These are phyloP conservation scores for Dorcoceras hygrometricum DNA, from an alignment of 257 asterid species.

Conservation along the genomic window DNA sequence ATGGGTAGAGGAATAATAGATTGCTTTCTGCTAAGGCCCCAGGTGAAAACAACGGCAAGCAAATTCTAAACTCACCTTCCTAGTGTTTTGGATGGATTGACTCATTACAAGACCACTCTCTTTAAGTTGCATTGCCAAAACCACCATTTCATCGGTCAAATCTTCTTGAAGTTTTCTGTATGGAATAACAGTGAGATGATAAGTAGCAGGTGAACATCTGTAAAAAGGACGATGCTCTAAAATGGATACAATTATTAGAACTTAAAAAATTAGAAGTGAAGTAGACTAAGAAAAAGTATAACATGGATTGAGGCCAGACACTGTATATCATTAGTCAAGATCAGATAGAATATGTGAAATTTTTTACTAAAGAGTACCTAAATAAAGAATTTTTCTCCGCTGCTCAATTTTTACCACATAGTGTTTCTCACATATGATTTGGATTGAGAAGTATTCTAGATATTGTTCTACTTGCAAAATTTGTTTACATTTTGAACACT, in stretches of 20 bases:
- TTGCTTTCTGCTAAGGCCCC: neutral
- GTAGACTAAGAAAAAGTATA: neutral
- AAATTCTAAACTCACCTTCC: constrained; percentile 53
- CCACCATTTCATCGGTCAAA: constrained; percentile 91
- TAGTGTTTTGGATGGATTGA: constrained; percentile 76
- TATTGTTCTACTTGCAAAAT: neutral
- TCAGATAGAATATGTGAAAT: neutral
- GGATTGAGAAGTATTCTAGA: neutral
- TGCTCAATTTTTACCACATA: neutral
- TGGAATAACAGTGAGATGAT: constrained; percentile 12
- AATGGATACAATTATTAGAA: neutral
- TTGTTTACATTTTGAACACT: neutral
- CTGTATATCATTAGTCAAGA: neutral
- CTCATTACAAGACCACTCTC: constrained; percentile 83
- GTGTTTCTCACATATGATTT: neutral
- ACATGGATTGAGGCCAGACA: neutral
- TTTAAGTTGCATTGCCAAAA: constrained; percentile 79
- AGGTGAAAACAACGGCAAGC: neutral
- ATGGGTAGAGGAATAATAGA: neutral
- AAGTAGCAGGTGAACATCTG: neutral
- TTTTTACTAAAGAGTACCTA: constrained; percentile 1
- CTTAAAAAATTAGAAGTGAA: neutral
- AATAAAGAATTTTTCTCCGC: neutral
- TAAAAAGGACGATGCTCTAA: constrained; percentile 9
- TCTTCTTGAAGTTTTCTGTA: constrained; percentile 89